A percentile compares a stretch with the other conserved stretches of the same genome.
These are phyloP conservation scores for Suillus subluteus DNA, from an alignment of 768 basidiomycete species.

Conservation along the genomic window DNA sequence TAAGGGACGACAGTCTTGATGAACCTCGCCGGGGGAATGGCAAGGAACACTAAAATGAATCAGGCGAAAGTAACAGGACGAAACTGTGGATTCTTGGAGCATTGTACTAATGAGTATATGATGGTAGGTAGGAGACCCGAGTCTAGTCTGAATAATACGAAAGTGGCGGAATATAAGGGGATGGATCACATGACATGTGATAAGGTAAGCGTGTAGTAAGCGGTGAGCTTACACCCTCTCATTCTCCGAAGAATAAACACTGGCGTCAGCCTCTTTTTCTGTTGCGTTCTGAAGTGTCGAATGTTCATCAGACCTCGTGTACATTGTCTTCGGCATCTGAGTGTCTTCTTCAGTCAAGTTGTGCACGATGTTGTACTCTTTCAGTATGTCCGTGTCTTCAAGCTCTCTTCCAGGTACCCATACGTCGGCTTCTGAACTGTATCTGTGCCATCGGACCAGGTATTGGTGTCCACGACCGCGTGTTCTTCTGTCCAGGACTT, in stretches of 20 bases:
- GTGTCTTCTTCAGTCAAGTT: too few relatives aligned
- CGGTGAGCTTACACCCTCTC: background rate
- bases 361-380: too few relatives aligned
- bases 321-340: too few relatives aligned
- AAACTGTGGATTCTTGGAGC: background rate
- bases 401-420: constrained; percentile 20
- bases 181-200: background rate
- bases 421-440: constrained; percentile 30
- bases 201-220: background rate
- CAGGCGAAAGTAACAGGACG: background rate
- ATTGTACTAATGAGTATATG: background rate
- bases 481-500: constrained; percentile 7
- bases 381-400: too few relatives aligned
- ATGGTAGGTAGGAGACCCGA: background rate
- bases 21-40: background rate
- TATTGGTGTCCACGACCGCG: constrained; percentile 10
- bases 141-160: background rate
- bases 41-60: background rate
- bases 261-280: too few relatives aligned
- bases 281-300: too few relatives aligned
- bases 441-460: constrained; percentile 34
- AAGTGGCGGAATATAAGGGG: background rate
- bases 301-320: too few relatives aligned
- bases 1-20: too few relatives aligned
- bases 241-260: background rate